Evolutionary conservation across 495 filamentous ascomycete genomes (phyloP), one percentile per base, ranked within the genome.

Genomic region (Chlorociboria aeruginascens): DNA sequence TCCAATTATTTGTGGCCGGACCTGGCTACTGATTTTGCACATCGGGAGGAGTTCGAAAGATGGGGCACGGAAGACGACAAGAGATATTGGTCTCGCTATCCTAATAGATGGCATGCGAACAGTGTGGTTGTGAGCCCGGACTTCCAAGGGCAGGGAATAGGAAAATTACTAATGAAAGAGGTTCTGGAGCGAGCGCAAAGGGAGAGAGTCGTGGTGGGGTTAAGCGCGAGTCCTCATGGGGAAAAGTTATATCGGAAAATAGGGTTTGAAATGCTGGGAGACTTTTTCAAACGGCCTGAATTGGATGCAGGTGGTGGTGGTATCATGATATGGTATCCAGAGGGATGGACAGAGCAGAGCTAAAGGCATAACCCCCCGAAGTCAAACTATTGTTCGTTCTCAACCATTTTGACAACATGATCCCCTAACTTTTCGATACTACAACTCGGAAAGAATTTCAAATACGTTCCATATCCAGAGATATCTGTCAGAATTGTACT

Each of bases 271-370:
- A 45, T 40, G 51, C 14, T 49, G n/a, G 51, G 51, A 13, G 51
- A 54, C 20, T 54, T 50, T 25, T 48, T n/a, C 7, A 13, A 48
- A 9, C 7, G 49, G 11, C 9, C 37, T 33, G 35, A 12, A 6
- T 38, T 13, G 13, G 38, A 42, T n/a, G 34, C 43, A 7, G 48
- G 41, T 12, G 49, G 49, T 0, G 45, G 45, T 31, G 48, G 48
- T 8, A 48, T 53, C 14, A 48, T 53, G 45, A 53, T 53, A 38
- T 43, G 44, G 45, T 53, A 53, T 48, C 50, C 50, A 0, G 44
- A 48, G 34, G 44, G 50, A 33, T 36, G 13, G 20, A 25, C 20
- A 25, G 20, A 25, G 20, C 20, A 25, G 20, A 1, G 2, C 1
- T 25, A 4, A 25, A 25, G 20, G 20, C 20, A 25, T 25, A 25